Evolutionary conservation across 257 asterid genomes (phyloP).

Genomic region (Nicotiana knightiana): DNA sequence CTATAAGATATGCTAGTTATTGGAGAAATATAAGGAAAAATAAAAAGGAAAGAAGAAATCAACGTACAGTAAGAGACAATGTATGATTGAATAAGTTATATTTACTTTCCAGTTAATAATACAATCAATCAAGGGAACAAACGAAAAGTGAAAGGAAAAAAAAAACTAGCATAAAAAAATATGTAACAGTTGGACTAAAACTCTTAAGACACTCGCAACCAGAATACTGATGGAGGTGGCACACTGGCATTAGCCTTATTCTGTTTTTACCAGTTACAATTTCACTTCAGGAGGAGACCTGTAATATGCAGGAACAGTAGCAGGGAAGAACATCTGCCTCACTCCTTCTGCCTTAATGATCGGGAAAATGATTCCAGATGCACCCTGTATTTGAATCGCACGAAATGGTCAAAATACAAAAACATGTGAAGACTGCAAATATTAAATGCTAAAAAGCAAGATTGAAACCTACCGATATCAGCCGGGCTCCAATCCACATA

Average conservation of each 20-base stretch:
- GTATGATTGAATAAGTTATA: background rate
- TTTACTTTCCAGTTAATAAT: background rate
- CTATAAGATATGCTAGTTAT: background rate
- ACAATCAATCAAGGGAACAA: background rate
- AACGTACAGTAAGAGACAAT: background rate
- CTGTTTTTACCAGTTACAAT: background rate
- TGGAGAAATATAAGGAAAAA: background rate
- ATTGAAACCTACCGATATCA: constrained; percentile 26
- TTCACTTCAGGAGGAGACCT: constrained; percentile 35
- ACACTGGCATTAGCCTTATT: constrained; percentile 2
- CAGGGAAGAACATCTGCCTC: constrained; percentile 54
- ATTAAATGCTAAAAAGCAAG: background rate
- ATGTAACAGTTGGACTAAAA: constrained; percentile 1
- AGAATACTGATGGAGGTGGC: constrained; percentile 1
- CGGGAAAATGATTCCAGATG: constrained; percentile 45
- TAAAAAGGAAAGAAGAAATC: background rate
- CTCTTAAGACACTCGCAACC: background rate
- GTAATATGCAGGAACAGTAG: constrained; percentile 46
- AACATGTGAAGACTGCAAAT: background rate
- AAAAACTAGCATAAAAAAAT: background rate
- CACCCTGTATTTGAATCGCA: constrained; percentile 28
- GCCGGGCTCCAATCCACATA: constrained; percentile 44
- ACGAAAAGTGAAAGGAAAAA: background rate
- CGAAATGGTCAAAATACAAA: background rate
- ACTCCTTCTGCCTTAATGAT: constrained; percentile 59